Evolutionary conservation across 2,329 filamentous ascomycete genomes (phyloP), one percentile per base, ranked within the genome.

Genomic region (Talaromyces sp.): DNA sequence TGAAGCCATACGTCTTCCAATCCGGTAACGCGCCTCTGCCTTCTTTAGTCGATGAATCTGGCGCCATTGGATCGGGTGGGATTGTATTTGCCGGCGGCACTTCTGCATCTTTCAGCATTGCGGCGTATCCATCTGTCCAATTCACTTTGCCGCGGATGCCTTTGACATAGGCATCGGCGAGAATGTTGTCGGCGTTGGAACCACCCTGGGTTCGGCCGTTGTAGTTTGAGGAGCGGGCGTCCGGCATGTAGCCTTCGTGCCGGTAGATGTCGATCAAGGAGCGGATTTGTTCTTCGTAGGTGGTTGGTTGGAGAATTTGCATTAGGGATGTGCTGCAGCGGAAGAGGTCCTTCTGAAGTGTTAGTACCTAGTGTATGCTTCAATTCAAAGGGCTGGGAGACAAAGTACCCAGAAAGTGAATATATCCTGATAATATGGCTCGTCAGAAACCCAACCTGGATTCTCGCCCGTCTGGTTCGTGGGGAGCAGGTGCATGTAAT

Each of bases 401-500:
- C 84, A 89, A 91, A 1, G 19, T 33, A 67, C 79, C 74, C 70
- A 85, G 82, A 88, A 92, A 73, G 92, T 93, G 70, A 89, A 91
- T 0, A 87, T 90, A 73, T 92, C 89, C 11, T 91, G 74, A 71
- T 89, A 92, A 70, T 91, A 92, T 0, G 89, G 89, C 72, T 90
- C 88, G 1, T 80, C 79, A 49, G 84, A 88, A 2, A 83, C 69
- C 88, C 89, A 92, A 0, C 87, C 72, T 2, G 88, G 87, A 64
- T 91, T 92, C 73, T 92, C 89, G 0, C 87, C 87, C 0, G 89
- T 91, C 69, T 90, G 90, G 70, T 91, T 89, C 70, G 91, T 89
- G 2, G 89, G 89, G 62, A 86, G 88, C 66, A 91, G 86, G 66
- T 87, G 85, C 85, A 89, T 89, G 69, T 89, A 88, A 71, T 91